Conservation (phyloP, 306 rosid genomes). For the Castanopsis chinensis region DNA sequence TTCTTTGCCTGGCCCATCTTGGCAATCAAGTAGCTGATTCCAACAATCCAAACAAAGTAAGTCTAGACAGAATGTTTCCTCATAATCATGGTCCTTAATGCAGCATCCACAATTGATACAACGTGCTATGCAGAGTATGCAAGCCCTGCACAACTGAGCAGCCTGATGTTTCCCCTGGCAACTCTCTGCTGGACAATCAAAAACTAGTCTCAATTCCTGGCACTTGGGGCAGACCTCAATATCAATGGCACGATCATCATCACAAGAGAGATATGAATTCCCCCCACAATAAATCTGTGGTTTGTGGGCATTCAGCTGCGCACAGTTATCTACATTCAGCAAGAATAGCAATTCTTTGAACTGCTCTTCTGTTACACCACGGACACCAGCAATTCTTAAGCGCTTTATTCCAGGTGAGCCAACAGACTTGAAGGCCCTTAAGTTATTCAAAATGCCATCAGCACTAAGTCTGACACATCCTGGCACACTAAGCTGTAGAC, state of each 20-base stretch:
- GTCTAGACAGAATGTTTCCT: constrained; percentile 52
- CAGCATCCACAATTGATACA: constrained; percentile 54
- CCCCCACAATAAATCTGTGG: constrained; percentile 49
- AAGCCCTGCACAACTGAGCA: constrained; percentile 52
- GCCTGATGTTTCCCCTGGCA: constrained; percentile 43
- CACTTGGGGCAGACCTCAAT: constrained; percentile 60
- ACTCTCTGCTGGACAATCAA: constrained; percentile 60
- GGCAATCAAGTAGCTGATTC: constrained; percentile 25
- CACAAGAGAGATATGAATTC: constrained; percentile 18
- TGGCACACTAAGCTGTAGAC: constrained; percentile 45
- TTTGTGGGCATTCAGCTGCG: constrained; percentile 27
- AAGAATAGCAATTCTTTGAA: constrained; percentile 49
- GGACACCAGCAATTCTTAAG: constrained; percentile 41
- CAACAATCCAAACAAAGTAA: constrained; percentile 49
- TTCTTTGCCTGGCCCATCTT: constrained; percentile 27
- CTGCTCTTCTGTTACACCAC: constrained; percentile 35
- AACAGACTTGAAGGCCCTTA: constrained; percentile 42
- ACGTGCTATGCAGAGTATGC: constrained; percentile 46
- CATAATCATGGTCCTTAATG: constrained; percentile 41
- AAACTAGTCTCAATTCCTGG: constrained; percentile 41
- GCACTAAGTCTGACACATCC: constrained; percentile 44
- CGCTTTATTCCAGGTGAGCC: constrained; percentile 44
- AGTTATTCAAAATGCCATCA: constrained; percentile 37
- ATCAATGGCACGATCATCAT: constrained; percentile 53
- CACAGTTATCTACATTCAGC: constrained; percentile 29